Evolutionary conservation across 2,329 filamentous ascomycete genomes (phyloP).

Genomic region (Xylariaceae sp.): DNA sequence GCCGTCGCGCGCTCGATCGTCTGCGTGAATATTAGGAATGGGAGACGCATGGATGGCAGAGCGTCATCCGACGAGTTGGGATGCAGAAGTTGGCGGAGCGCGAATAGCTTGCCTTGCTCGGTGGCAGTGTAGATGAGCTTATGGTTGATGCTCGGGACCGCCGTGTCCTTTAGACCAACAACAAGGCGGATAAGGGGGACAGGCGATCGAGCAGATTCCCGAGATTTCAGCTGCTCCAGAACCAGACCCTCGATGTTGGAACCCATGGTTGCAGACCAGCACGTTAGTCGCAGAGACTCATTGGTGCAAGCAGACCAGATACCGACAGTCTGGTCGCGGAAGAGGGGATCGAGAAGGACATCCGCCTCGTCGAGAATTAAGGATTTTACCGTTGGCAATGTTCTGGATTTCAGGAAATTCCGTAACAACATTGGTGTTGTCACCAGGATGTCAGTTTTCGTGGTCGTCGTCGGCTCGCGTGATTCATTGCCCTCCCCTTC

Average conservation of each 20-base stretch:
- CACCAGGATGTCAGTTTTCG: conserved; percentile 78
- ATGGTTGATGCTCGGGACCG: conserved; percentile 89
- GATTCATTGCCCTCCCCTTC: conserved; percentile 43
- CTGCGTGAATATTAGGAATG: conserved; percentile 94
- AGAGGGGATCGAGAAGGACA: conserved; percentile 87
- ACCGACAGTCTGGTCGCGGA: conserved; percentile 82
- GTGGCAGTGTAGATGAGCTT: conserved; percentile 88
- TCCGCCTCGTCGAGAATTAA: conserved; percentile 93
- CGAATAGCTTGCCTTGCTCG: conserved; percentile 90
- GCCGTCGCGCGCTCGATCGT: conserved; percentile 90
- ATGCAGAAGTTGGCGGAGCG: conserved; percentile 84
- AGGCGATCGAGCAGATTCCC: conserved; percentile 46
- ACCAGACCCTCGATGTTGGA: conserved; percentile 86
- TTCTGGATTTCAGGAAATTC: conserved; percentile 64
- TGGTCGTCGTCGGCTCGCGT: conserved; percentile 45
- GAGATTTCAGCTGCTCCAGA: conserved; percentile 64
- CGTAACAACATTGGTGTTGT: conserved; percentile 79
- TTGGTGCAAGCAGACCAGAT: conserved; percentile 82
- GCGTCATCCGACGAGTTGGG: conserved; percentile 63
- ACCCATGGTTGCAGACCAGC: conserved; percentile 97
- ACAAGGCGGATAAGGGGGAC: conserved; percentile 77
- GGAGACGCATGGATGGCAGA: conserved; percentile 71
- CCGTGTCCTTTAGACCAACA: conserved; percentile 94
- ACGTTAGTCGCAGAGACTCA: conserved; percentile 69
- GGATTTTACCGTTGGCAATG: conserved; percentile 69